A percentile compares a stretch with the other conserved stretches of the same genome.
Evolutionary conservation across 2,329 filamentous ascomycete genomes (phyloP).

Genomic region (Phaeoacremonium minimum): DNA sequence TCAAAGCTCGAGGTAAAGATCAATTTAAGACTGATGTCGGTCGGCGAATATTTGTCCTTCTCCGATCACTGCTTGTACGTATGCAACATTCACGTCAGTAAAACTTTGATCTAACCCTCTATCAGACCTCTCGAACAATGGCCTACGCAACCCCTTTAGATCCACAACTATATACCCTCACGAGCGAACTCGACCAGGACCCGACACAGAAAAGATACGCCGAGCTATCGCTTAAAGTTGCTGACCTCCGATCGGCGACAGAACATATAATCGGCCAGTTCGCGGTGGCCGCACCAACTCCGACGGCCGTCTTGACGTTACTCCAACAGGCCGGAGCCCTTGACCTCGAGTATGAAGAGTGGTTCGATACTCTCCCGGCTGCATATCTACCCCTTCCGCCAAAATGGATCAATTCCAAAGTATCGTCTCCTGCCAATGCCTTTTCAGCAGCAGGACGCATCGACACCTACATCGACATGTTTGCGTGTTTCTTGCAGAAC

Average conservation of each 20-base stretch:
- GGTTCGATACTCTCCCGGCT: conserved; percentile 3
- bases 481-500: conserved; percentile 10
- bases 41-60: conserved; percentile 8
- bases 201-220: conserved; percentile 6
- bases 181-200: conserved; percentile 5
- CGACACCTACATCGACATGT: conserved; percentile 11
- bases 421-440: conserved; percentile 2
- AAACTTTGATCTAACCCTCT: not conserved
- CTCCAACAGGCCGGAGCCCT: conserved; percentile 6
- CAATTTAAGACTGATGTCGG: conserved; percentile 10
- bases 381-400: conserved; percentile 9
- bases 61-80: conserved; percentile 9
- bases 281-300: not conserved
- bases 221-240: conserved; percentile 9
- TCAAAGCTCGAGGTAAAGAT: conserved; percentile 9
- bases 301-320: conserved; percentile 2
- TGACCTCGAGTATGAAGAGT: conserved; percentile 9
- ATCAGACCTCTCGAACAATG: not conserved
- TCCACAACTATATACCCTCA: conserved; percentile 7
- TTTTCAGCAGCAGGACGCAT: conserved; percentile 6
- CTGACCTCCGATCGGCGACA: conserved; percentile 8
- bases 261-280: conserved; percentile 7
- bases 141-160: conserved; percentile 10
- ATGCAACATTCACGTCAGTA: not conserved
- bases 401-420: not conserved